Base-by-base conservation (phyloP, 1,139 yeast genomes). In the Candida sp. region DNA sequence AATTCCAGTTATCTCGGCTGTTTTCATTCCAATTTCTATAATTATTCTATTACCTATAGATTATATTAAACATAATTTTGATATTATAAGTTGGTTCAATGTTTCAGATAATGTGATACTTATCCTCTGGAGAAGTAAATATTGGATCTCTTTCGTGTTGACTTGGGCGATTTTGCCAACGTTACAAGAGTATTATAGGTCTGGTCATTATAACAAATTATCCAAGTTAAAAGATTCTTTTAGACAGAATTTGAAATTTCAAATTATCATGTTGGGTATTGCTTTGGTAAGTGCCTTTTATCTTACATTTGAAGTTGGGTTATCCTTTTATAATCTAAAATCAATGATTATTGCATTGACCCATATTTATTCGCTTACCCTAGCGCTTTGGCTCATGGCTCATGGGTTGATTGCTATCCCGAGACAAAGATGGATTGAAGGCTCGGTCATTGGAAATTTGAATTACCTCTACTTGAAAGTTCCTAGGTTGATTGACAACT, bases 361-460 rank as follows among this genome's bases (percentile, higher is more conserved):
- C 1, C 95, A 88, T 59, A 81, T 87, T n/a, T 88, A 87, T 59
- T 79, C 95, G 0, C 72, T 88, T 56, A 72, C 84, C 2, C 59
- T 88, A 38, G 91, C 95, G 1, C 70, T 87, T 27, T 87, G 95
- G 95, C 67, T 88, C 44, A 82, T 88, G 87, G 88, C 93, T 1
- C 93, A 87, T 58, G 96, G 96, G 0, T 63, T 87, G 43, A 79
- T 86, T 22, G 75, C 77, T 43, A 70, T 87, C 3, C 95, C 96
- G 0, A 69, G 87, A 44, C 63, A 73, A 35, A 61, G 67, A 47
- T 84, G 87, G 80, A 63, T 66, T 42, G 70, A 71, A 43, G 81
- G 85, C 1, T 63, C 52, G 40, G 49, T 64, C n/a, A 45, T 65
- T n/a, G 55, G 52, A 30, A 68, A 76, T 39, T 63, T 77, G 41